Evolutionary conservation across 495 filamentous ascomycete genomes (phyloP).

Genomic region (Clohesyomyces aquaticus): DNA sequence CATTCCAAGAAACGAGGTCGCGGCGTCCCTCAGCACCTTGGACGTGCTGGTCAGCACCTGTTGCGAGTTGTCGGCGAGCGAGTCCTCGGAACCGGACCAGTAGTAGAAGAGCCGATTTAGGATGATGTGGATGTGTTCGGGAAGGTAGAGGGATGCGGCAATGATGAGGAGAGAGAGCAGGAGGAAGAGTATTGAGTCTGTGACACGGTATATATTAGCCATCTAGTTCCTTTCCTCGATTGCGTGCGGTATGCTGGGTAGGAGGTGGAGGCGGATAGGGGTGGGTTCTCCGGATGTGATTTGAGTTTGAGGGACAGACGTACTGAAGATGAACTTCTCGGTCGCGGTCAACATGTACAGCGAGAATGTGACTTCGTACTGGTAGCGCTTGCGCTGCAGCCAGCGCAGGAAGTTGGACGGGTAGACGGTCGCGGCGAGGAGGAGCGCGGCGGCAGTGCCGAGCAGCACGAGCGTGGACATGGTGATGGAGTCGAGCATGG

Average conservation of each 20-base stretch:
- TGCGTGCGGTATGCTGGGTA: not conserved
- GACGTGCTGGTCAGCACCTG: not conserved
- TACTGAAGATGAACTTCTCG: constrained; percentile 87
- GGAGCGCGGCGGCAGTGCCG: constrained; percentile 35
- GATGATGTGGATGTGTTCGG: constrained; percentile 80
- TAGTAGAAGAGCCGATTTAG: constrained; percentile 90
- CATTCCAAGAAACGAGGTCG: constrained; percentile 4
- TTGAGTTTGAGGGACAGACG: constrained; percentile 39
- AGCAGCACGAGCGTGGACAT: constrained; percentile 37
- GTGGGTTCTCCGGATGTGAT: too few relatives aligned
- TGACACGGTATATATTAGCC: constrained; percentile 5
- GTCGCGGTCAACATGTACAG: constrained; percentile 85
- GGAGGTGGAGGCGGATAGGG: not conserved
- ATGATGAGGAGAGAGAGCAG: constrained; percentile 82
- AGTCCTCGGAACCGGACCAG: constrained; percentile 73
- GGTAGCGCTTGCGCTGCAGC: constrained; percentile 79
- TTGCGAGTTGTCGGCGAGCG: constrained; percentile 14
- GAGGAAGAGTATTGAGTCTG: constrained; percentile 90
- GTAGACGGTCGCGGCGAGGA: constrained; percentile 48
- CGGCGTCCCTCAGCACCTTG: not conserved
- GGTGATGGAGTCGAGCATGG: constrained; percentile 36
- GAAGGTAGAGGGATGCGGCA: constrained; percentile 87
- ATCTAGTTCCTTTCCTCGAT: not conserved
- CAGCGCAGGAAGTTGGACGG: constrained; percentile 59
- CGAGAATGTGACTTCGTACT: constrained; percentile 83